Conservation (phyloP, 106 monocot genomes). For the Acorus gramineus region DNA sequence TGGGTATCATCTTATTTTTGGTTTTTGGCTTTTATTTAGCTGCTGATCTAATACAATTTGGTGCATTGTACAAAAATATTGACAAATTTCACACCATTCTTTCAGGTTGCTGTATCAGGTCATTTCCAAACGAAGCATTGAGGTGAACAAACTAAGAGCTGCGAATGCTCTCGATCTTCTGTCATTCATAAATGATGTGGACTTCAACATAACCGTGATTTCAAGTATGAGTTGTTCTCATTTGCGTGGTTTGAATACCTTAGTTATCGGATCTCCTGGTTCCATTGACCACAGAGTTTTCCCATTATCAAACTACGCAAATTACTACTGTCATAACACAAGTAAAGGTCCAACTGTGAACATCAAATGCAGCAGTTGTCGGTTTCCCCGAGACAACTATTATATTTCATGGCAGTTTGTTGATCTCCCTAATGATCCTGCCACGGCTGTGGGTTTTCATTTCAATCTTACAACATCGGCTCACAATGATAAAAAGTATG, state of each 20-base stretch:
- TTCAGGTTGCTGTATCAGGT: slow-evolving; percentile 74
- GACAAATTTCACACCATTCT: background rate
- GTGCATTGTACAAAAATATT: background rate
- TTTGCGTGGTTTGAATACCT: slow-evolving; percentile 35
- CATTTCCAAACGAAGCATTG: slow-evolving; percentile 60
- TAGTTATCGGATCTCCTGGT: slow-evolving; percentile 55
- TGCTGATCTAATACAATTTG: no score
- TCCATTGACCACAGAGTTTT: slow-evolving; percentile 51
- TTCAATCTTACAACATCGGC: slow-evolving; percentile 71
- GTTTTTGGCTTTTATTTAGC: no score
- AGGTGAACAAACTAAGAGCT: slow-evolving; percentile 67
- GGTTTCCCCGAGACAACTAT: slow-evolving; percentile 49
- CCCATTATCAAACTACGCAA: slow-evolving; percentile 36
- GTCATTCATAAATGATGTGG: slow-evolving; percentile 75
- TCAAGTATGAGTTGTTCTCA: slow-evolving; percentile 93
- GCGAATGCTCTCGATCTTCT: slow-evolving; percentile 66
- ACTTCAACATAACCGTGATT: slow-evolving; percentile 79
- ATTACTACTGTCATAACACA: slow-evolving; percentile 66
- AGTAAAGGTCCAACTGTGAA: slow-evolving; percentile 61
- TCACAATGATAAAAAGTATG: slow-evolving; percentile 42
- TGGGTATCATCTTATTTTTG: background rate
- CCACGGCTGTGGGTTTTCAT: slow-evolving; percentile 75
- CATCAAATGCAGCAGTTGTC: slow-evolving; percentile 63
- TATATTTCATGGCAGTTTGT: slow-evolving; percentile 90
- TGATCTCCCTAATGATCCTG: slow-evolving; percentile 72